Evolutionary conservation across 345 rosid genomes (phyloP), one percentile per base, ranked within the genome.

Genomic region (Citrus reticulata): DNA sequence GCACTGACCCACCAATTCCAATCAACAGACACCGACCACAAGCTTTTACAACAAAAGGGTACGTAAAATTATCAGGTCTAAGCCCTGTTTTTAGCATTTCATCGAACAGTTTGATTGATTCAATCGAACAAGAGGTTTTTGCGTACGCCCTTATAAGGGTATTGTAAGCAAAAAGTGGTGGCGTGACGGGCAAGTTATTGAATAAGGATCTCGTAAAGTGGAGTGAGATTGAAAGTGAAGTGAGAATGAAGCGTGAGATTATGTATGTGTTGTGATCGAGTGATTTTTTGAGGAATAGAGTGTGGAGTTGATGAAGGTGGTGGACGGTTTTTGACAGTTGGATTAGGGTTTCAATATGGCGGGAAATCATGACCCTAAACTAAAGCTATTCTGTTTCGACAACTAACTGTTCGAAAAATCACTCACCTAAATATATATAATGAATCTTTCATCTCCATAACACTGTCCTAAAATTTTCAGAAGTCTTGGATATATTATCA

Each of bases 91-190:
- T 60, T 6, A 60, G 79, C 85, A 85, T 69, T 29, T 70, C 66
- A 59, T 69, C 24, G 58, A 85, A 85, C 51, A 82, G 40, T 42
- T 75, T 66, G 9, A 82, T 30, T 25, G 83, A 73, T 54, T 82
- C 81, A 3, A 73, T 32, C 1, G 85, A 74, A 19, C 25, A 37
- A 8, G 83, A 67, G 79, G 71, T 77, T 32, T 9, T 74, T 13
- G 87, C 25, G 46, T 70, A 77, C 1, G 78, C 77, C n/a, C 79
- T 80, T 20, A 82, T 69, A 55, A 81, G 66, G 30, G 79, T 65
- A 78, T 81, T 84, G 83, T 79, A 81, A 25, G 81, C 80, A 40
- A 81, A 84, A 57, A 75, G 79, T 4, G 87, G 80, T 7, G 83
- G 68, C 1, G 75, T n/a, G 27, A 39, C 22, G 42, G 80, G 64